These are phyloP conservation scores for Boletus reticuloceps DNA, from an alignment of 768 basidiomycete genomes.

Conservation along the genomic window DNA sequence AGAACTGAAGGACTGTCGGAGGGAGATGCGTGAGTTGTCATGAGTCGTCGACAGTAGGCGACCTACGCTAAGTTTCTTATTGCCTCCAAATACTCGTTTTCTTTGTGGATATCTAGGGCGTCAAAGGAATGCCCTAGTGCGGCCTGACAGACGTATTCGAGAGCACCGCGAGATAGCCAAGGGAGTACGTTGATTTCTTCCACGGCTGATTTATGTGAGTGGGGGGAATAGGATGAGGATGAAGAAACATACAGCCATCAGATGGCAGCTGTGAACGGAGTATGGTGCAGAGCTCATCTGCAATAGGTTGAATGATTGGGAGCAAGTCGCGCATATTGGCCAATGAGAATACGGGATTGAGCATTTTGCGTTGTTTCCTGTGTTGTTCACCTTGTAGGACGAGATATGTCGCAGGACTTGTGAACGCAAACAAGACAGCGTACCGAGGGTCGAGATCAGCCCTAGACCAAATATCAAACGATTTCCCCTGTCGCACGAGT, in stretches of 20 bases:
- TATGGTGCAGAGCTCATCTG: slow-evolving; percentile 23
- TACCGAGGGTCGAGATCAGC: slow-evolving; percentile 37
- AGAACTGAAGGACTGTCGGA: slow-evolving; percentile 24
- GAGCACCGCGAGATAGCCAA: slow-evolving; percentile 33
- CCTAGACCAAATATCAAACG: slow-evolving; percentile 37
- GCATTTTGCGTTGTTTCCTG: slow-evolving; percentile 32
- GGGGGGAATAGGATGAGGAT: background rate
- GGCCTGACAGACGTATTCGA: slow-evolving; percentile 37
- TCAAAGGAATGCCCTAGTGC: slow-evolving; percentile 35
- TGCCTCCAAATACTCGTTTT: slow-evolving; percentile 28
- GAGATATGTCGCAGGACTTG: background rate
- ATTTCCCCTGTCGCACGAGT: slow-evolving; percentile 18
- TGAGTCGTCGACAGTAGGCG: background rate
- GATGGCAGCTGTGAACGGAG: slow-evolving; percentile 21
- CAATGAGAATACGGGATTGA: slow-evolving; percentile 33
- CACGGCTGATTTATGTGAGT: slow-evolving; percentile 13
- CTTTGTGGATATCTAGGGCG: slow-evolving; percentile 23
- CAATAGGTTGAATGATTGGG: slow-evolving; percentile 34
- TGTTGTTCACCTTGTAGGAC: slow-evolving; percentile 25
- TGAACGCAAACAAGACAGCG: background rate
- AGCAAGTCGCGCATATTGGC: slow-evolving; percentile 30
- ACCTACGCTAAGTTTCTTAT: slow-evolving; percentile 32
- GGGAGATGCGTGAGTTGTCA: background rate
- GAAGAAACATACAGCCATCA: slow-evolving; percentile 19
- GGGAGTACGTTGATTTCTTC: slow-evolving; percentile 34